phyloP scores from a whole-genome alignment of 257 asterid genomes.

The Primulina huaijiensis region DNA sequence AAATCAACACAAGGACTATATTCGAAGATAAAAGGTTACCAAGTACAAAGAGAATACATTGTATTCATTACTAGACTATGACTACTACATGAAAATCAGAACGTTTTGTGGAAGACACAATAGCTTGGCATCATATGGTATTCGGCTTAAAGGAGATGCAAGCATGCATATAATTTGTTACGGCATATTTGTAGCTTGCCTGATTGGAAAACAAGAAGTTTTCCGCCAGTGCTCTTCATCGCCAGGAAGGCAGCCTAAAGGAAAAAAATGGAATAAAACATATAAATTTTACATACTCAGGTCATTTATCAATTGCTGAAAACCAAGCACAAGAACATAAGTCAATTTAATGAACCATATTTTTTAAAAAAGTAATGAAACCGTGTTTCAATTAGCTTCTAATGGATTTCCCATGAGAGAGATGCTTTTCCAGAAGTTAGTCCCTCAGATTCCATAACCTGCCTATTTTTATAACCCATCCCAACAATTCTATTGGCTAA shows the following conservation, averaged over 20 bases:
- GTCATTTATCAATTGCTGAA: conserved; percentile 16
- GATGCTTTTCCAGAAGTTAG: conserved; percentile 9
- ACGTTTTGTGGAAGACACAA: not conserved
- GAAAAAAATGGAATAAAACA: conserved; percentile 17
- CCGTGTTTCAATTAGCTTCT: not conserved
- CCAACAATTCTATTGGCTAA: conserved; percentile 4
- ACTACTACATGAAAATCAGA: conserved; percentile 8
- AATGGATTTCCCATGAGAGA: not conserved
- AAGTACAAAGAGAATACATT: too few relatives aligned
- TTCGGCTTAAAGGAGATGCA: conserved; percentile 10
- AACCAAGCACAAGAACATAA: conserved; percentile 16
- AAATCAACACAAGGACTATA: not conserved
- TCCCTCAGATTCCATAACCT: conserved; percentile 4
- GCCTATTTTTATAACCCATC: conserved; percentile 10
- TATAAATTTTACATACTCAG: conserved; percentile 6
- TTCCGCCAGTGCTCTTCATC: conserved; percentile 93
- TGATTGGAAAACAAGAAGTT: conserved; percentile 93
- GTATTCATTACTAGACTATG: not conserved
- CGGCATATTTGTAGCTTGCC: conserved; percentile 45
- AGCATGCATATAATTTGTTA: conserved; percentile 4
- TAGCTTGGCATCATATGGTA: conserved; percentile 8
- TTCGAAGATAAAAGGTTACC: not conserved
- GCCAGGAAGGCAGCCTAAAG: conserved; percentile 96
- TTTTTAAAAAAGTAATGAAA: not conserved
- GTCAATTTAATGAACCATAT: conserved; percentile 5